A percentile compares a stretch with the other conserved stretches of the same genome.
These are phyloP conservation scores for Amanita inopinata DNA, from an alignment of 768 basidiomycete species.

Conservation along the genomic window DNA sequence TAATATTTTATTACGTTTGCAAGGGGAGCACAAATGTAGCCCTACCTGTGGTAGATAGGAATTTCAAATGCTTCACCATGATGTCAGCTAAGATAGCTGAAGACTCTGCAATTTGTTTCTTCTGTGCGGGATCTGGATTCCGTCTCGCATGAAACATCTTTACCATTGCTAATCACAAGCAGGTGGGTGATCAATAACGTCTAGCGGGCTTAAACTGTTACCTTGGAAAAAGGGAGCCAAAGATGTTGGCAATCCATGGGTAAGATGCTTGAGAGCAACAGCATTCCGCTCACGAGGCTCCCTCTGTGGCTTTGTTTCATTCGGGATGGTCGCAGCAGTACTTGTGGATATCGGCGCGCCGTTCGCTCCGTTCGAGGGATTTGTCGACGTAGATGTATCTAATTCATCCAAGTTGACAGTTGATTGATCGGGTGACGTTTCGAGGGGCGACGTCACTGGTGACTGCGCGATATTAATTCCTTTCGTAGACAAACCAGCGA, in stretches of 20 bases:
- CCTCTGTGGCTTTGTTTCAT: constrained; percentile 27
- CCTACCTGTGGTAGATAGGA: constrained; percentile 39
- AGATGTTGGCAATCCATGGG: constrained; percentile 65
- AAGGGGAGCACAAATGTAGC: constrained; percentile 3
- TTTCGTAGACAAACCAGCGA: constrained; percentile 42
- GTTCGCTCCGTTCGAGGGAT: constrained; percentile 22
- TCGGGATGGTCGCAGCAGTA: constrained; percentile 13
- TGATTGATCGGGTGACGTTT: constrained; percentile 36
- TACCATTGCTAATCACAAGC: constrained; percentile 51
- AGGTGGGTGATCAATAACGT: not conserved
- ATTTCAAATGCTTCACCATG: constrained; percentile 59
- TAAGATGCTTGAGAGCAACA: constrained; percentile 68
- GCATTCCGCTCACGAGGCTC: constrained; percentile 55
- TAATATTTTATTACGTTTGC: constrained; percentile 5
- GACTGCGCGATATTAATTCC: constrained; percentile 43
- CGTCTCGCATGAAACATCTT: constrained; percentile 81
- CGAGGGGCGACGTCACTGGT: constrained; percentile 33
- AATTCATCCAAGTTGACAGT: constrained; percentile 31
- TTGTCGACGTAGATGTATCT: constrained; percentile 22
- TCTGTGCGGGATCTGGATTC: constrained; percentile 65
- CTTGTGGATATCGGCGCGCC: constrained; percentile 16
- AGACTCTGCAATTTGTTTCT: constrained; percentile 64
- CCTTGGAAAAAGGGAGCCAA: constrained; percentile 84
- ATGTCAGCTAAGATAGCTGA: constrained; percentile 63
- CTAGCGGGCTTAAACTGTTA: constrained; percentile 22